Evolutionary conservation across 352 stramenopile genomes (phyloP).

Genomic region (Globisporangium cederbergense): DNA sequence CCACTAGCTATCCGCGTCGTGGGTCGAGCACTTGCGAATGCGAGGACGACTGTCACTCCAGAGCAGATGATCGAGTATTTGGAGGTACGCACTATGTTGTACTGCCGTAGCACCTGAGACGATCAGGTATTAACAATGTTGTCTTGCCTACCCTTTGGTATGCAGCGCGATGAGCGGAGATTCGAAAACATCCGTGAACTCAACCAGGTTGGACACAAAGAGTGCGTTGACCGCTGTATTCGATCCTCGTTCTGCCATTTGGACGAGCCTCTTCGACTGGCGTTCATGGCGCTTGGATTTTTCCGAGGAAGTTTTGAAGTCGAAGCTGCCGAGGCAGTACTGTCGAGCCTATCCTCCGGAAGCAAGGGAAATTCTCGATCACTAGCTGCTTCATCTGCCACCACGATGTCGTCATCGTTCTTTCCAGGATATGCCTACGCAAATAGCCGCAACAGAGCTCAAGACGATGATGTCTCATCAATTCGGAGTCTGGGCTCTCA

Average conservation of each 20-base stretch:
- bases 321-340: slow-evolving; percentile 59
- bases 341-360: slow-evolving; percentile 43
- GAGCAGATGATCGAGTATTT: slow-evolving; percentile 83
- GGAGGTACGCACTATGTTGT: slow-evolving; percentile 26
- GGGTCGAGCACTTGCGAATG: slow-evolving; percentile 69
- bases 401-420: slow-evolving; percentile 28
- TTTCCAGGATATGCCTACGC: slow-evolving; percentile 57
- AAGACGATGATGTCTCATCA: slow-evolving; percentile 52
- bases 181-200: slow-evolving; percentile 76
- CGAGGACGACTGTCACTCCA: slow-evolving; percentile 63
- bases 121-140: background rate
- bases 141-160: slow-evolving; percentile 5
- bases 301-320: slow-evolving; percentile 78
- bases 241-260: slow-evolving; percentile 80
- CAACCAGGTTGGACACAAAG: slow-evolving; percentile 71
- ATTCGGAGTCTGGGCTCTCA: slow-evolving; percentile 61
- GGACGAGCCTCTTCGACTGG: slow-evolving; percentile 60
- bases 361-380: slow-evolving; percentile 19
- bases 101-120: background rate
- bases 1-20: slow-evolving; percentile 82
- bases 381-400: slow-evolving; percentile 28
- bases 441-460: slow-evolving; percentile 21
- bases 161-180: slow-evolving; percentile 53
- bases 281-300: slow-evolving; percentile 82
- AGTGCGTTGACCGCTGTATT: slow-evolving; percentile 78